Evolutionary conservation across 2,329 filamentous ascomycete genomes (phyloP).

Genomic region (Bertia moriformis): DNA sequence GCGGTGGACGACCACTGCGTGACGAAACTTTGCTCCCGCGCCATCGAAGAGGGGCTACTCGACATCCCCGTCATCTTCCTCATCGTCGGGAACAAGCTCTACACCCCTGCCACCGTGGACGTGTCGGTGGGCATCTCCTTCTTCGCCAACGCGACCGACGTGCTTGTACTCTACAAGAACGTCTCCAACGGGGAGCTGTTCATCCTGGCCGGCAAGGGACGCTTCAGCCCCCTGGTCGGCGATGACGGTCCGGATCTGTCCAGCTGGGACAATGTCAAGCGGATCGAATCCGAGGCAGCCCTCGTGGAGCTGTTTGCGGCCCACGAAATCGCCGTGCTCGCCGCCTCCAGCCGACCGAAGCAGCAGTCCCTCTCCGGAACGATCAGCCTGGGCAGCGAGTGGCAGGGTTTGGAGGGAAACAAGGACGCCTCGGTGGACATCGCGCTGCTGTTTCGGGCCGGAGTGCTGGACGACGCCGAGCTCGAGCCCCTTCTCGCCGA

Average conservation of each 20-base stretch:
- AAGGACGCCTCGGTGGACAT: constrained; percentile 11
- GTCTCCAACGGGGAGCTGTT: constrained; percentile 8
- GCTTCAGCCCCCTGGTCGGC: constrained; percentile 9
- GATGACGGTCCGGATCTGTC: constrained; percentile 7
- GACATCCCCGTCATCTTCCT: neutral
- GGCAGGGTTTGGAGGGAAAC: too few species aligned
- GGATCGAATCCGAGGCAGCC: constrained; percentile 7
- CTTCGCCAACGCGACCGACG: constrained; percentile 13
- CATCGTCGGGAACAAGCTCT: constrained; percentile 7
- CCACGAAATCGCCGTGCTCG: neutral
- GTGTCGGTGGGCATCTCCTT: constrained; percentile 17
- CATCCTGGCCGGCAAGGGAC: constrained; percentile 14
- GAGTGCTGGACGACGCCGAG: constrained; percentile 7
- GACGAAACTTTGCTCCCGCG: constrained; percentile 8
- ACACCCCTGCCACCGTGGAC: constrained; percentile 9
- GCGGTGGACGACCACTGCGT: constrained; percentile 10
- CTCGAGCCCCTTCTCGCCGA: constrained; percentile 8
- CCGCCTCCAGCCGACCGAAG: neutral
- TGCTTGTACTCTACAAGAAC: constrained; percentile 15
- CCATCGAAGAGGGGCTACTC: constrained; percentile 4
- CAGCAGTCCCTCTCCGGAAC: constrained; percentile 1
- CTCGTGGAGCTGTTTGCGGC: constrained; percentile 8
- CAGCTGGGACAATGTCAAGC: constrained; percentile 9
- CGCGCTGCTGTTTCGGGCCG: constrained; percentile 8
- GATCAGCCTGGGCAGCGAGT: constrained; percentile 6